Percentiles rank a stretch among this genome's conserved stretches.
phyloP scores from a whole-genome alignment of 345 rosid species.

The Cardiospermum halicacabum region DNA sequence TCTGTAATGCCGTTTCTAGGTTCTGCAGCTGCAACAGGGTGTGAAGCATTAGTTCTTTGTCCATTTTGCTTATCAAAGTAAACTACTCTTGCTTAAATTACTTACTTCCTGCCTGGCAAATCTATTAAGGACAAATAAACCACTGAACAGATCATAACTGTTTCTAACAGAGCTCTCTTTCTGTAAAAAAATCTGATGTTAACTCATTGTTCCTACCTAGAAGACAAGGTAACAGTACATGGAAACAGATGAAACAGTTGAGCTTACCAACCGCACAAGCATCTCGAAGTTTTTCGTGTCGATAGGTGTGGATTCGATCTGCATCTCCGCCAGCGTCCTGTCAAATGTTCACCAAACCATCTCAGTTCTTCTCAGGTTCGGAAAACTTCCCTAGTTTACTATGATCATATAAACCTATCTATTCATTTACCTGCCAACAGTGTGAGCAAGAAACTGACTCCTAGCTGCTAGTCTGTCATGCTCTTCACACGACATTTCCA shows the following conservation, averaged over 20 bases:
- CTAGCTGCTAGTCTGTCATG: conserved; percentile 55
- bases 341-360: background rate
- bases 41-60: background rate
- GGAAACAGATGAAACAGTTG: background rate
- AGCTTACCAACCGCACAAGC: conserved; percentile 32
- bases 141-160: conserved; percentile 47
- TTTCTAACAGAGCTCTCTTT: conserved; percentile 25
- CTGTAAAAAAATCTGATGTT: conserved; percentile 25
- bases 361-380: background rate
- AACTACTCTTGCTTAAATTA: background rate
- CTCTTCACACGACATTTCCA: conserved; percentile 59
- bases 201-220: background rate
- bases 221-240: background rate
- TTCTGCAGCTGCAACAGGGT: conserved; percentile 38
- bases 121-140: conserved; percentile 41
- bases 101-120: conserved; percentile 53
- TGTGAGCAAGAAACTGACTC: conserved; percentile 54
- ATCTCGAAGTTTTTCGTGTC: conserved; percentile 41
- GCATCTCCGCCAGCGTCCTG: conserved; percentile 44
- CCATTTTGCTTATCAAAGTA: background rate
- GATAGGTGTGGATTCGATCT: conserved; percentile 31
- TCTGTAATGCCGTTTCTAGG: conserved; percentile 32
- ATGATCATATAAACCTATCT: too few species aligned
- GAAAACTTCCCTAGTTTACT: background rate
- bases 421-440: conserved; percentile 39